phyloP scores from a whole-genome alignment of 371 early-diverging fungal species.

The Rozella allomycis region DNA sequence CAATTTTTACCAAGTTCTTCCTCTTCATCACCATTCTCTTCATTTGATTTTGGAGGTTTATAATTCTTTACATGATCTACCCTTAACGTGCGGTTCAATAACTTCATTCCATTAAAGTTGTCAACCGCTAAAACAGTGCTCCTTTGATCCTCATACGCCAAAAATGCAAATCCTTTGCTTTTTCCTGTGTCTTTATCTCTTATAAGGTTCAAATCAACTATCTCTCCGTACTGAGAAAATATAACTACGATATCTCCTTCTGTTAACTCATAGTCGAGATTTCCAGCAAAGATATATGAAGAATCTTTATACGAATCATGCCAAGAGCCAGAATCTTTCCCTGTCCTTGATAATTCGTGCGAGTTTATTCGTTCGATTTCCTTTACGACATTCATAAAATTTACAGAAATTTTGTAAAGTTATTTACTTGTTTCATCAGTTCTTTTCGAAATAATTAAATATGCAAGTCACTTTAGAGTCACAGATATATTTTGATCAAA shows the following conservation, averaged over 20 bases:
- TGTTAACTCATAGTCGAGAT: constrained; percentile 54
- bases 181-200: constrained; percentile 66
- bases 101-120: constrained; percentile 65
- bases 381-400: constrained; percentile 29
- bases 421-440: too few relatives aligned
- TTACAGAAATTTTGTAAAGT: too few relatives aligned
- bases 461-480: too few relatives aligned
- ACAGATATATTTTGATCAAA: too few relatives aligned
- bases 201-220: constrained; percentile 62
- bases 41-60: too few relatives aligned
- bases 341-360: constrained; percentile 16
- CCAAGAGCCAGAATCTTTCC: constrained; percentile 42
- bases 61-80: background rate
- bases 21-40: too few relatives aligned
- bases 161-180: constrained; percentile 67
- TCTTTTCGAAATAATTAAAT: too few relatives aligned
- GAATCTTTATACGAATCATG: constrained; percentile 73
- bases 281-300: constrained; percentile 72
- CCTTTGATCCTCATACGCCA: constrained; percentile 81
- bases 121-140: constrained; percentile 80
- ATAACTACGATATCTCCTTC: constrained; percentile 80
- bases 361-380: constrained; percentile 51
- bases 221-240: constrained; percentile 83
- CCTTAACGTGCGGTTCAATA: constrained; percentile 6
- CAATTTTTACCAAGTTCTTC: too few relatives aligned